A percentile compares a stretch with the other conserved stretches of the same genome.
Conservation (phyloP, 345 rosid genomes). For the Rhodamnia argentea region DNA sequence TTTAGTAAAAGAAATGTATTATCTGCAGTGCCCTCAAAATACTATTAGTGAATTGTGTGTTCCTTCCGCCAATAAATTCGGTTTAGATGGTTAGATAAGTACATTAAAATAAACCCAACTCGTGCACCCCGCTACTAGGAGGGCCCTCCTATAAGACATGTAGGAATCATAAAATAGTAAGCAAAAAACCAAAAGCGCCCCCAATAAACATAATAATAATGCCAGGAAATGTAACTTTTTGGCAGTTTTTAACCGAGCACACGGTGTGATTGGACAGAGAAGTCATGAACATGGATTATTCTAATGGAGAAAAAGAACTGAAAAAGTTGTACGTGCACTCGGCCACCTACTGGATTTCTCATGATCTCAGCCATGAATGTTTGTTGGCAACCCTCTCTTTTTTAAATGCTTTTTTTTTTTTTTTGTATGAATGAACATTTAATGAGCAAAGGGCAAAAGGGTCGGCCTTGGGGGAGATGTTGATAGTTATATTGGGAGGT, state of each 20-base stretch:
- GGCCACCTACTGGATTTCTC: constrained; percentile 29
- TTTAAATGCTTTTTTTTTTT: neutral
- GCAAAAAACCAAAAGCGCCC: neutral
- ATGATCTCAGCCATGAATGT: constrained; percentile 37
- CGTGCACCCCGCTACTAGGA: neutral
- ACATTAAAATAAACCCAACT: neutral
- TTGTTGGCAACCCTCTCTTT: constrained; percentile 4
- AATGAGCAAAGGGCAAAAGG: neutral
- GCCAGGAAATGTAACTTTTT: neutral
- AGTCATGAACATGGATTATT: neutral
- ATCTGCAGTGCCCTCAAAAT: neutral
- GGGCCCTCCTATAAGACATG: neutral
- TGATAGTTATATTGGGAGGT: neutral
- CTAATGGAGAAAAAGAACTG: neutral
- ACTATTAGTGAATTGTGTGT: neutral
- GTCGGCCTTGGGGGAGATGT: neutral
- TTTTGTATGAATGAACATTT: neutral
- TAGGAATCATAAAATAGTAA: neutral
- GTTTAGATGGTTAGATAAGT: neutral
- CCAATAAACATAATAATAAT: neutral
- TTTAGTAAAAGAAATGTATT: neutral
- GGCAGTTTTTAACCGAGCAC: neutral
- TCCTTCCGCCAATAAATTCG: neutral
- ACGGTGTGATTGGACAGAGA: neutral
- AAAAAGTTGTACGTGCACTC: neutral